Base-by-base conservation (phyloP, 495 filamentous ascomycete species). In the Penicillium chermesinum region DNA sequence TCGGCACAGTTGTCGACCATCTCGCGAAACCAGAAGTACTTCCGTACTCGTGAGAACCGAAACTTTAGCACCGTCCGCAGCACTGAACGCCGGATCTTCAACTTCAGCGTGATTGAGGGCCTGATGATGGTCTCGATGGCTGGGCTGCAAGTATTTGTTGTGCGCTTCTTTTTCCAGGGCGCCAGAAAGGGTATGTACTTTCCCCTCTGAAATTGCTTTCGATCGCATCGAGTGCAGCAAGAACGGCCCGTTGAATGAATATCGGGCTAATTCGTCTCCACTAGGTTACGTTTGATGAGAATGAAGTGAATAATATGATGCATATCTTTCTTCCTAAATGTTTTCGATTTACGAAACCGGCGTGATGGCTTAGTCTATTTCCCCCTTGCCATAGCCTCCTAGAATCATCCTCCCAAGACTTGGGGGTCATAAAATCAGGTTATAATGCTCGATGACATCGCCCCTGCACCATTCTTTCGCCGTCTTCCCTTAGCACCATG, bases 91-190 rank as follows among this genome's bases (percentile, higher is more conserved):
- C 77, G 94, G 37, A 97, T 99, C 55, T 91, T 96, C 71, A 96
- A 96, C 66, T 96, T 99, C 71, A 95, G 88, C 59, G 75, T 99
- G 38, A 85, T 96, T 48, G 94, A 99, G 73, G 83, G 84, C 52
- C 72, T 82, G 50, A 82, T 97, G 81, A 93, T 97, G 79, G 79
- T 97, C 52, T 85, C 84, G 35, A 99, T 99, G 94, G 93, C 91
- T 19, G 91, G 82, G 22, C 71, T 99, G 63, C 94, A 99, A 73
- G 94, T 99, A 22, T 97, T 99, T 62, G 84, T 99, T 60, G 94
- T 99, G 54, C 73, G 89, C 48, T 96, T 97, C 82, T 98, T 98
- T 70, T 97, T 98, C 79, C 91, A 96, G 75, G 91, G 83, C n/a
- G 83, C 83, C 12, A 66, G 83, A 66, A 86, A 86, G 74, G 83